Evolutionary conservation across 2,329 filamentous ascomycete genomes (phyloP).

Genomic region (Neurospora sp.): DNA sequence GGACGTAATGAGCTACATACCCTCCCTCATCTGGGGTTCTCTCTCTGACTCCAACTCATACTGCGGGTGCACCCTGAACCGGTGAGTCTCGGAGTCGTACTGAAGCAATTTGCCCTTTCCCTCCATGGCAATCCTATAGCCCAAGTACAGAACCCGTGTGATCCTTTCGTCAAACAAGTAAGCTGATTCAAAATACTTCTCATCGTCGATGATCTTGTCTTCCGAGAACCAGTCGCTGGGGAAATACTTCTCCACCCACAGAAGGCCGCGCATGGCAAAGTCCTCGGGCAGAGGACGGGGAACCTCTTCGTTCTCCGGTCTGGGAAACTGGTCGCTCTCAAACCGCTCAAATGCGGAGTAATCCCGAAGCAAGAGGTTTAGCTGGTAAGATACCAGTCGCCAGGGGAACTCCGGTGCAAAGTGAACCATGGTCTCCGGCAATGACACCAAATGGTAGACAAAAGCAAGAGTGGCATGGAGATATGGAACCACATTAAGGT

Average conservation of each 20-base stretch:
- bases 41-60: slow-evolving; percentile 25
- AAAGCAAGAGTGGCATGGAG: slow-evolving; percentile 55
- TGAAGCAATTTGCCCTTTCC: slow-evolving; percentile 30
- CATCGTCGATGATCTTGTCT: slow-evolving; percentile 55
- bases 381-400: slow-evolving; percentile 25
- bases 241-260: slow-evolving; percentile 51
- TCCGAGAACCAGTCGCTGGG: slow-evolving; percentile 46
- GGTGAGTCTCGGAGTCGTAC: slow-evolving; percentile 29
- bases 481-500: slow-evolving; percentile 51
- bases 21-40: no score
- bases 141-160: slow-evolving; percentile 51
- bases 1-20: no score
- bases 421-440: slow-evolving; percentile 31
- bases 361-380: slow-evolving; percentile 27
- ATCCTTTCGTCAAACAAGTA: slow-evolving; percentile 48
- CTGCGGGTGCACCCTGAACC: slow-evolving; percentile 29
- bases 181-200: slow-evolving; percentile 51
- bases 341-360: slow-evolving; percentile 29
- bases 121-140: slow-evolving; percentile 33
- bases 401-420: slow-evolving; percentile 34
- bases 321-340: slow-evolving; percentile 36
- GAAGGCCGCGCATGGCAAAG: slow-evolving; percentile 53
- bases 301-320: slow-evolving; percentile 28
- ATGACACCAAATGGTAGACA: slow-evolving; percentile 35
- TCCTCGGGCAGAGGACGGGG: slow-evolving; percentile 58